A percentile compares a stretch with the other conserved stretches of the same genome.
phyloP scores from a whole-genome alignment of 2,329 filamentous ascomycete species.

The Metarhizium brunneum region DNA sequence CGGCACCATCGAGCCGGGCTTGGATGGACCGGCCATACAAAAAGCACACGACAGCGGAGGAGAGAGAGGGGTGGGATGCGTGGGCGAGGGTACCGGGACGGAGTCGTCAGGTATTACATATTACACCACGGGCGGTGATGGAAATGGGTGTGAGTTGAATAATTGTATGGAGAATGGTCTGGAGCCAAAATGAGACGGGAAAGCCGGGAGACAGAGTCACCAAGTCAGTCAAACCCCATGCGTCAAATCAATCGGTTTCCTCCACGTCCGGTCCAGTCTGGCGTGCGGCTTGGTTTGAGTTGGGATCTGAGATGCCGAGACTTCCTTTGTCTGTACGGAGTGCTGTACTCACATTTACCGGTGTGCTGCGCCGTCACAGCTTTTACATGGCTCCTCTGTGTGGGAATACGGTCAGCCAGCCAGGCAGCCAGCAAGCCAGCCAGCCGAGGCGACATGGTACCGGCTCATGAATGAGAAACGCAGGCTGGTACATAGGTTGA shows the following conservation, averaged over 20 bases:
- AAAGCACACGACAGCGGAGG: not conserved
- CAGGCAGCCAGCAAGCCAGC: no score
- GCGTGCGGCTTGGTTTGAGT: not conserved
- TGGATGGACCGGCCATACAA: constrained; percentile 4
- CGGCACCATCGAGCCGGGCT: constrained; percentile 1
- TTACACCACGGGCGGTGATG: not conserved
- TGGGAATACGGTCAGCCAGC: not conserved
- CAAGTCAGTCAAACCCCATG: not conserved
- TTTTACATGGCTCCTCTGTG: not conserved
- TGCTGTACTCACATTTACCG: not conserved
- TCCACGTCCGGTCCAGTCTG: not conserved
- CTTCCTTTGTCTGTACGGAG: not conserved
- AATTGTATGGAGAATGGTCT: not conserved
- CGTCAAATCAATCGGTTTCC: not conserved
- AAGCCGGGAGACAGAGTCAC: not conserved
- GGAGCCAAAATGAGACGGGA: not conserved
- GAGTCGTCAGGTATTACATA: not conserved
- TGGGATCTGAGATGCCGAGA: not conserved
- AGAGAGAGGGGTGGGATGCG: not conserved
- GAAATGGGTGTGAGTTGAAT: not conserved
- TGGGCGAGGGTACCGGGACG: not conserved
- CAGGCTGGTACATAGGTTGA: not conserved
- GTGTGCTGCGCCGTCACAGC: no score
- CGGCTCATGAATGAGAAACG: no score
- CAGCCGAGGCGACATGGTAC: not conserved